Evolutionary conservation across 345 rosid genomes (phyloP).

Genomic region (Cochlearia excelsa): DNA sequence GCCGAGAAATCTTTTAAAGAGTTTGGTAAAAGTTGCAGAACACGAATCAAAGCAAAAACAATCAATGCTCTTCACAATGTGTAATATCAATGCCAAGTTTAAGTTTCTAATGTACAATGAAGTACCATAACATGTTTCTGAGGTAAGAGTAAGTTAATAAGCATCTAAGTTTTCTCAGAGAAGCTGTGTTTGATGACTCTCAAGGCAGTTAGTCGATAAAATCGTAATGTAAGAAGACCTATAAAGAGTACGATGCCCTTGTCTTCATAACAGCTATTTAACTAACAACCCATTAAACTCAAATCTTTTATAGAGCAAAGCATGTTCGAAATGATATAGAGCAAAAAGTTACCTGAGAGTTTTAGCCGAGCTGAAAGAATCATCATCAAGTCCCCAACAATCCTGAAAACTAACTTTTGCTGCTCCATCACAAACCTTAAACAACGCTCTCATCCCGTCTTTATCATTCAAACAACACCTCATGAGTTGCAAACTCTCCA

Average conservation of each 20-base stretch:
- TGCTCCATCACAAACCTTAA: slow-evolving; percentile 62
- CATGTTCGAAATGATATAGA: neutral
- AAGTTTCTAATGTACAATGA: neutral
- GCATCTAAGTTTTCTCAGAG: neutral
- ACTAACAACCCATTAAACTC: neutral
- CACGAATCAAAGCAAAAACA: slow-evolving; percentile 1
- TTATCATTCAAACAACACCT: slow-evolving; percentile 69
- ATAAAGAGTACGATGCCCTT: too few species aligned
- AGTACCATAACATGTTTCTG: too few species aligned
- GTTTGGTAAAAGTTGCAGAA: neutral
- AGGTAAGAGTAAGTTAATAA: neutral
- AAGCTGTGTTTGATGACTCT: neutral
- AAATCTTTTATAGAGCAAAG: too few species aligned
- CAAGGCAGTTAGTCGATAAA: too few species aligned
- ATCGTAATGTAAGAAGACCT: too few species aligned
- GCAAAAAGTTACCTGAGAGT: slow-evolving; percentile 57
- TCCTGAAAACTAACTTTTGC: slow-evolving; percentile 61
- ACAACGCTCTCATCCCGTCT: slow-evolving; percentile 61
- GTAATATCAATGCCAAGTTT: slow-evolving; percentile 1
- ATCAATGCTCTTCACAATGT: neutral
- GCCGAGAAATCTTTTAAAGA: neutral
- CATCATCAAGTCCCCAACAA: slow-evolving; percentile 90
- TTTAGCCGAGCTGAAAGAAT: slow-evolving; percentile 55
- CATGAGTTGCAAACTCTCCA: slow-evolving; percentile 69
- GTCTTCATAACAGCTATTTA: neutral